Base-by-base conservation (phyloP, 768 basidiomycete species). In the Leccinum disarticulatum region DNA sequence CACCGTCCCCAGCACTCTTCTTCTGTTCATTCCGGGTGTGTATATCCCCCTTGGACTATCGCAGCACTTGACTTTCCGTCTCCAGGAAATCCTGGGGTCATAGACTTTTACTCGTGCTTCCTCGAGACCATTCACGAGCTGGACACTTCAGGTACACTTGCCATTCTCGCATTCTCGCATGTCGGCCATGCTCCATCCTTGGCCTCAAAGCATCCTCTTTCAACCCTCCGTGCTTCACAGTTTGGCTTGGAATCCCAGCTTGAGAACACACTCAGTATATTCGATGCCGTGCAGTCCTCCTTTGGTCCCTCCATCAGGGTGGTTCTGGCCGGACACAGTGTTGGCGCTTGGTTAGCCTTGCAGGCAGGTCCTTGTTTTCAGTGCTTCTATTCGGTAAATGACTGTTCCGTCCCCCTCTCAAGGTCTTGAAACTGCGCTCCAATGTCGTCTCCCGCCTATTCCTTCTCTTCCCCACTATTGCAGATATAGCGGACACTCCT, bases 381-480 rank as follows among this genome's bases (percentile, higher is more conserved):
- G n/a, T 43, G 19, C 43, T 19, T 19, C 19, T 25, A 28, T 31
- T 54, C 46, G 38, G 17, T 14, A 22, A 38, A n/a, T 52, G 54
- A 49, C n/a, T 28, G 31, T 54, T 49, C 35, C 14, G 41, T 13
- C 25, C 49, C 43, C 33, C 38, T 22, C 36, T 52, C 17, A 64
- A 88, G 86, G 74, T 85, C 8, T 64, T 87, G 55, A 85, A 86
- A 71, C 71, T 71, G 15, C 75, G 81, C 52, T 68, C 75, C 14
- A 56, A 72, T 15, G 62, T 66, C 15, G 68, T 85, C 17, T 59
- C 75, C 13, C 77, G 77, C 4, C 73, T 77, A 2, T 86, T 88
- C 61, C 68, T 91, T 56, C 77, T 95, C 8, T 90, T 88, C 71
- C 91, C 91, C 0, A 84, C 90, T 0, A 76, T 91, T 35, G 80